Evolutionary conservation across 371 early-diverging fungal genomes (phyloP), one percentile per base, ranked within the genome.

Genomic region (Mortierella polycephala): DNA sequence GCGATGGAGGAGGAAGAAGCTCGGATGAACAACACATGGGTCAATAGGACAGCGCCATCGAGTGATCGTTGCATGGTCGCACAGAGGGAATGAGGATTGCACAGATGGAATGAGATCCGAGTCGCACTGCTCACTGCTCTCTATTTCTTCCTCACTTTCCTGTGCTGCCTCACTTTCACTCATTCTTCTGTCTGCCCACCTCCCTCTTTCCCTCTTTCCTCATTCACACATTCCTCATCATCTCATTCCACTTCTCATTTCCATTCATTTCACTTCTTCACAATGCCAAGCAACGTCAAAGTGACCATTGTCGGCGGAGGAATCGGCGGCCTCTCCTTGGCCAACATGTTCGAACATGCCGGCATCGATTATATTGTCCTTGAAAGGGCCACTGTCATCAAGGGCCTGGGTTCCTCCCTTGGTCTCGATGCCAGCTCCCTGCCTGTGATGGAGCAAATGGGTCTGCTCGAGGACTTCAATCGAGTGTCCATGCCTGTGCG

Each of bases 251-350:
- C 14, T 20, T 41, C 39, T 41, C 41, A 16, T 42, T 41, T 13
- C 10, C 37, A 30, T 8, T 20, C 51, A 14, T 9, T 18, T 18
- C 20, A 14, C 14, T 18, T 20, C 7, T 14, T 47, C 50, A 23
- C 40, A 37, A 62, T 64, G 49, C 8, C 54, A 40, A 42, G 41
- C 45, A 51, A 74, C 21, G 44, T 60, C 58, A 66, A 50, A 7
- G 72, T 76, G 8, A 76, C 68, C 8, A 71, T 76, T 30, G 72
- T 76, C 7, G 77, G 77, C 12, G 77, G 77, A 23, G 77, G 77
- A 18, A 76, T 76, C 45, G 77, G 77, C 1, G 77, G 77, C 9
- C 77, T 76, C 50, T 14, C 77, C 9, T 61, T 76, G 41, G 77
- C 77, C 59, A 76, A 76, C 62, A 71, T 68, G 68, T 67, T 76